Base-by-base conservation (phyloP, 768 basidiomycete genomes). In the Termitomyces sp. region DNA sequence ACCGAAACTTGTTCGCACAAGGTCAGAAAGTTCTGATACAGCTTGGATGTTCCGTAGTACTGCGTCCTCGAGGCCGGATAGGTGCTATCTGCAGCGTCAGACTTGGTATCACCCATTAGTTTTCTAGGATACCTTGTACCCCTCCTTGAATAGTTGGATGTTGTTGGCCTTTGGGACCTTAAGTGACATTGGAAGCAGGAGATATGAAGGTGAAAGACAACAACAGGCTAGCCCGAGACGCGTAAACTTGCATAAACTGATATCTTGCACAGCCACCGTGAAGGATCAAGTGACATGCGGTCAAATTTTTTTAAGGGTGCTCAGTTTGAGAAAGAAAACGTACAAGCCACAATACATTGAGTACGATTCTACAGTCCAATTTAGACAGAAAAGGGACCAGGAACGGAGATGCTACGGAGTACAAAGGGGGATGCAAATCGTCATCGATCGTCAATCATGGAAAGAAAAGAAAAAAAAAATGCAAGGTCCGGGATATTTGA, bases 31-130 rank as follows among this genome's bases (percentile, higher is more conserved):
- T 67, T 99, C 96, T 44, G 85, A 79, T n/a, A 98, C 93, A 10
- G 97, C 97, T 65, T 93, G 86, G 65, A 98, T 96, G 74, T 97
- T 97, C 60, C 96, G 83, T 61, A 99, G 77, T 34, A 98, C 88
- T n/a, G 96, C 94, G 65, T 99, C 96, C 68, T 99, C 96, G 56
- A 99, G 77, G 1, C 96, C 96, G 72, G 86, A 82, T 37, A 93
- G 74, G 66, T 93, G 85, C 87, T 85, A 68, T 44, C 41, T 47
- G 45, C 24, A 38, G 41, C 45, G 53, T 61, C 47, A 59, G 57
- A 45, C 42, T 28, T 48, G 17, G 30, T 34, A 28, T 26, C 22
- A 5, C 12, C 44, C 9, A 38, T 54, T 17, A 34, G 5, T 34
- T 24, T 34, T 30, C 17, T 41, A 21, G 50, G 44, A 14, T 58